Evolutionary conservation across 352 stramenopile genomes (phyloP).

Genomic region (Phytophthora aleatoria): DNA sequence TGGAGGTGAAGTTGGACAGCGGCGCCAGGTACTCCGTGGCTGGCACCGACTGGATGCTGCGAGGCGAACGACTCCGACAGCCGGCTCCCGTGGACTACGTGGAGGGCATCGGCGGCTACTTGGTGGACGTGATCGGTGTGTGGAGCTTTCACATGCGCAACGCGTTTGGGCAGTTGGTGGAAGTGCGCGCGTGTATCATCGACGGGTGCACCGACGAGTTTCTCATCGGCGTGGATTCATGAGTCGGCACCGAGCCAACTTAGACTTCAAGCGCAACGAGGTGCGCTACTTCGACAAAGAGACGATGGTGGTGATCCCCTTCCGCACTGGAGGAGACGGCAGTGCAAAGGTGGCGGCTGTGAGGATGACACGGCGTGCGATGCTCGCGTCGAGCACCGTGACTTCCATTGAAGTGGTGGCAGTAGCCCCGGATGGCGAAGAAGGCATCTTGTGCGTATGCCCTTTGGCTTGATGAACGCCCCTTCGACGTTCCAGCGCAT

Average conservation of each 20-base stretch:
- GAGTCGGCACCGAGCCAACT: background rate
- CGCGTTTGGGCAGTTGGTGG: background rate
- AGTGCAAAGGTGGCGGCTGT: background rate
- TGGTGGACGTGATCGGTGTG: slow-evolving; percentile 7
- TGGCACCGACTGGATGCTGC: slow-evolving; percentile 9
- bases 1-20: slow-evolving; percentile 7
- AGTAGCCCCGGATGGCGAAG: background rate
- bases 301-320: slow-evolving; percentile 2
- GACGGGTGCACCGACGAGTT: slow-evolving; percentile 1
- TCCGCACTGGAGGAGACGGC: background rate
- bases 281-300: background rate
- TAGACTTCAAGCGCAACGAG: slow-evolving; percentile 1
- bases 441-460: slow-evolving; percentile 1
- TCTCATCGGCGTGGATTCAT: slow-evolving; percentile 3
- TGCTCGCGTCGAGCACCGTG: background rate
- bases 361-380: background rate
- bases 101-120: slow-evolving; percentile 7
- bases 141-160: slow-evolving; percentile 2
- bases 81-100: slow-evolving; percentile 5
- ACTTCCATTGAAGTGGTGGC: background rate
- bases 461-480: background rate
- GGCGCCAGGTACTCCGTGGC: background rate
- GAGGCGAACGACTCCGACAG: background rate
- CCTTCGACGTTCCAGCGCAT: background rate
- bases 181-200: background rate